Conservation (phyloP, 106 monocot species). For the Acanthochlamys bracteata region DNA sequence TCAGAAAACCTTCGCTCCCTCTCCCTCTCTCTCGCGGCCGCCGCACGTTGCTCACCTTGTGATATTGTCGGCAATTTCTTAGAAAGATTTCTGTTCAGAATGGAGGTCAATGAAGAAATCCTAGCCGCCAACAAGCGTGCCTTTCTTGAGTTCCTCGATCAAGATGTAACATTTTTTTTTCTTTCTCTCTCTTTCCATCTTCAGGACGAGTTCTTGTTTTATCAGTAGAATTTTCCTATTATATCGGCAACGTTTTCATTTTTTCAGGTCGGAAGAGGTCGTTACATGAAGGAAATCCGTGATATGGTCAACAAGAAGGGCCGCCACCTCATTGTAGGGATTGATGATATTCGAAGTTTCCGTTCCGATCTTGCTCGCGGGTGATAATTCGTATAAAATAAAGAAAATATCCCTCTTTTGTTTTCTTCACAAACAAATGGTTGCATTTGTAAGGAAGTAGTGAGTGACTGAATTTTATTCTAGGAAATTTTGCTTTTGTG, state of each 20-base stretch:
- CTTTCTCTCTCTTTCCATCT: background rate
- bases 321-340: conserved; percentile 62
- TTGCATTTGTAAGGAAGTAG: too few relatives aligned
- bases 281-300: conserved; percentile 60
- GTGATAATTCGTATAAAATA: conserved; percentile 11
- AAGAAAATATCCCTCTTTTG: too few relatives aligned
- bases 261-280: conserved; percentile 56
- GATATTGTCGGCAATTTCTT: too few relatives aligned
- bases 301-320: conserved; percentile 75
- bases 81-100: conserved; percentile 5
- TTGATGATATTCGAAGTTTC: conserved; percentile 84
- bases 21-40: conserved; percentile 9
- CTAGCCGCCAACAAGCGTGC: conserved; percentile 80
- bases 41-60: background rate
- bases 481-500: background rate
- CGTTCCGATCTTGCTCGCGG: conserved; percentile 78
- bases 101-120: conserved; percentile 89
- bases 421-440: too few relatives aligned
- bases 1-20: background rate
- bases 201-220: background rate
- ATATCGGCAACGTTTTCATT: background rate
- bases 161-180: conserved; percentile 42
- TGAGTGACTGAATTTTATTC: too few relatives aligned
- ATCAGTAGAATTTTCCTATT: background rate
- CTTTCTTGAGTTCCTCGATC: conserved; percentile 79